Evolutionary conservation across 148 eudicot species (phyloP), one percentile per base, ranked within the genome.

Genomic region (Drosera capensis): DNA sequence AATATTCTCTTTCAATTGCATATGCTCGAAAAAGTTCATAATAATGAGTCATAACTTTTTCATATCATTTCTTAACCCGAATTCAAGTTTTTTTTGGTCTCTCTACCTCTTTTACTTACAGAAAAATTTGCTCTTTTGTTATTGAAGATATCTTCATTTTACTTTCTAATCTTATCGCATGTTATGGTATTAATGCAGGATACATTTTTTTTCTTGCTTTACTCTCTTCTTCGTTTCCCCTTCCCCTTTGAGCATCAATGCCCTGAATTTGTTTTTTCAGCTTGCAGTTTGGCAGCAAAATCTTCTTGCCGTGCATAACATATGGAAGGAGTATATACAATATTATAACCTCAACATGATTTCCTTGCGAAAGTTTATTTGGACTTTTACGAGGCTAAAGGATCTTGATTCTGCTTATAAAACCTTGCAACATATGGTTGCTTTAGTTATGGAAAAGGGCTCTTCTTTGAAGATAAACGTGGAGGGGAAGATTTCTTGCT

Each of bases 261-360:
- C n/a, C 13, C 65, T 69, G 23, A 63, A 47, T 67, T 43, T 24
- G 28, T 49, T 48, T 43, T 56, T 74, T 72, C 86, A 88, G 97
- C 83, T 88, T 80, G 94, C 97, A 74, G 94, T 83, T 73, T 65
- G 70, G 73, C 73, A 71, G 77, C 43, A 78, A 52, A 77, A 78
- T 60, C 57, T 78, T 46, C 28, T 78, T 56, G 83, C 77, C 16
- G 95, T 73, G 35, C 93, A 66, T 55, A 77, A 63, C 47, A 75
- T 84, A 34, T 79, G 86, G 80, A 75, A 71, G 69, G 93, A 90
- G 51, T 82, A 56, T 44, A 43, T 48, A 60, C 71, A 66, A 54
- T 49, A 59, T 57, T 75, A 78, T 49, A 57, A 52, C 31, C 43
- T 57, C 48, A 78, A 66, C 60, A 56, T 78, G 41, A 31, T 70